A percentile compares a stretch with the other conserved stretches of the same genome.
Conservation (phyloP, 345 rosid genomes). For the Erodium maritimum region DNA sequence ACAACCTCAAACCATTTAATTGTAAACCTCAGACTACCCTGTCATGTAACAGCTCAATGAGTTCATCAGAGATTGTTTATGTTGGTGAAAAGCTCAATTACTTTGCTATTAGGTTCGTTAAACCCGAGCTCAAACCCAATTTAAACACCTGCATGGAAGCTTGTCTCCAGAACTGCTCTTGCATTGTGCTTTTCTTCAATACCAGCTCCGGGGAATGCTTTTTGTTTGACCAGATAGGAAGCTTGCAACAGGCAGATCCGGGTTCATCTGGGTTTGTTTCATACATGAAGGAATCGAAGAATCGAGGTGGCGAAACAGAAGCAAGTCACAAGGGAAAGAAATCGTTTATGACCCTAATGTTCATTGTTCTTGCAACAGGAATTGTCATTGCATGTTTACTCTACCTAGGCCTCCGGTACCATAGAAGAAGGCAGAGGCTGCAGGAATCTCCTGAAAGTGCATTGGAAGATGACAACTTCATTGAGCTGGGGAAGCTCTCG, state of each 20-base stretch:
- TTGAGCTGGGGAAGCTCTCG: slow-evolving; percentile 11
- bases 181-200: slow-evolving; percentile 36
- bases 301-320: slow-evolving; percentile 1
- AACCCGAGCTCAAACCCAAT: slow-evolving; percentile 18
- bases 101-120: slow-evolving; percentile 33
- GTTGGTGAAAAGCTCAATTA: slow-evolving; percentile 39
- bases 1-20: slow-evolving; percentile 7
- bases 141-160: slow-evolving; percentile 32
- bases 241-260: slow-evolving; percentile 21
- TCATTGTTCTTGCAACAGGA: slow-evolving; percentile 17
- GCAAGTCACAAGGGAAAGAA: slow-evolving; percentile 3
- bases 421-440: slow-evolving; percentile 10
- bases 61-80: slow-evolving; percentile 12
- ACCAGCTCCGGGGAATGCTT: slow-evolving; percentile 28
- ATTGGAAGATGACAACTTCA: slow-evolving; percentile 27
- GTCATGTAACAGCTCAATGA: slow-evolving; percentile 14
- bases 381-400: slow-evolving; percentile 22
- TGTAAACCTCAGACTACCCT: slow-evolving; percentile 24
- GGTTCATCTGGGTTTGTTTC: slow-evolving; percentile 24
- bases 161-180: slow-evolving; percentile 38
- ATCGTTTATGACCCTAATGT: slow-evolving; percentile 5
- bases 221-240: slow-evolving; percentile 37
- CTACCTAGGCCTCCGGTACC: slow-evolving; percentile 26
- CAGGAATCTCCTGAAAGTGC: slow-evolving; percentile 13
- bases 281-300: slow-evolving; percentile 24